These are phyloP conservation scores for Cladophialophora exuberans DNA, from an alignment of 2,329 filamentous ascomycete genomes.

Conservation along the genomic window DNA sequence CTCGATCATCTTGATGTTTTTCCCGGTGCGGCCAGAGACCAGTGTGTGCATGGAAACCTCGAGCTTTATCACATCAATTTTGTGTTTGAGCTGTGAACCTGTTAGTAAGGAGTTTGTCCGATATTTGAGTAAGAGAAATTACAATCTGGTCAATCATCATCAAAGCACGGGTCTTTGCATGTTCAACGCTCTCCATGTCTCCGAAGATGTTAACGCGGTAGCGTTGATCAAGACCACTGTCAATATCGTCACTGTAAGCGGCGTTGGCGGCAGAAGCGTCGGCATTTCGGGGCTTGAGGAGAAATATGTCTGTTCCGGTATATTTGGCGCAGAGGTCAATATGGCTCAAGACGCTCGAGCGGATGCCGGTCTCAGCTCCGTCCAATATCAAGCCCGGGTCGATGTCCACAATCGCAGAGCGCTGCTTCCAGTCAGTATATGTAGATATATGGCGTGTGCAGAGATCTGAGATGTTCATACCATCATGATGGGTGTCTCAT, in stretches of 20 bases:
- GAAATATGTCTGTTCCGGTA: slow-evolving; percentile 94
- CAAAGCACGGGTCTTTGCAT: slow-evolving; percentile 92
- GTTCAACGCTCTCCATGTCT: slow-evolving; percentile 91
- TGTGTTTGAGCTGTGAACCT: slow-evolving; percentile 52
- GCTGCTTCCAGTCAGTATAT: slow-evolving; percentile 57
- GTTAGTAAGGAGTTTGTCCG: slow-evolving; percentile 16
- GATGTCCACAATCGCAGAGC: slow-evolving; percentile 90
- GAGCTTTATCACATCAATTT: slow-evolving; percentile 77
- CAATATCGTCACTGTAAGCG: slow-evolving; percentile 74
- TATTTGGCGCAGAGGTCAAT: slow-evolving; percentile 84
- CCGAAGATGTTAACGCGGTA: slow-evolving; percentile 94
- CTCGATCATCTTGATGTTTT: slow-evolving; percentile 98
- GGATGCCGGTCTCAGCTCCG: slow-evolving; percentile 66
- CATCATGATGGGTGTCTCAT: slow-evolving; percentile 88
- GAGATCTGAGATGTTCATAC: slow-evolving; percentile 57
- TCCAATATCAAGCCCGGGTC: slow-evolving; percentile 90
- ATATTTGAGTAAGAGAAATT: slow-evolving; percentile 33
- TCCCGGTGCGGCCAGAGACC: slow-evolving; percentile 88
- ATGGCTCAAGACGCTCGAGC: slow-evolving; percentile 76
- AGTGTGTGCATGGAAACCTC: slow-evolving; percentile 88
- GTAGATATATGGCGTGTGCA: too few relatives aligned
- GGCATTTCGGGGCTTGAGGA: slow-evolving; percentile 85
- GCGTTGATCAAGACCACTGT: slow-evolving; percentile 81
- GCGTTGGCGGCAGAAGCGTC: slow-evolving; percentile 68
- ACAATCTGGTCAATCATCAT: slow-evolving; percentile 97